Percentiles rank a stretch among this genome's conserved stretches.
Conservation (phyloP, 352 stramenopile species). For the Globisporangium barbulae region DNA sequence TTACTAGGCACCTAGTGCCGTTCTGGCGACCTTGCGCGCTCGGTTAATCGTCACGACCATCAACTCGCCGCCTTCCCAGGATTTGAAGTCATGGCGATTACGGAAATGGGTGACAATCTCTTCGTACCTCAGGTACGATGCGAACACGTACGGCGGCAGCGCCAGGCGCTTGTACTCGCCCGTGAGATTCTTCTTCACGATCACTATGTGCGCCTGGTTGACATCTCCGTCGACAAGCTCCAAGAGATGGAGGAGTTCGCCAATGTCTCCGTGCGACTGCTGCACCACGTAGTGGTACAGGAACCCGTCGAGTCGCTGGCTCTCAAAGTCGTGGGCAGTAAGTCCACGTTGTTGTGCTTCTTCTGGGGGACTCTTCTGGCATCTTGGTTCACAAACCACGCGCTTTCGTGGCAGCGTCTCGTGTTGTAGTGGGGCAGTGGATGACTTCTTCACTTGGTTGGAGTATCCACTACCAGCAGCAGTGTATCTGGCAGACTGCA, state of each 20-base stretch:
- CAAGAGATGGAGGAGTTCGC: not conserved
- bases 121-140: slow-evolving; percentile 2
- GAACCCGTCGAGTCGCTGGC: not conserved
- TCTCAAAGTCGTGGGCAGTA: not conserved
- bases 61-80: not conserved
- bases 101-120: not conserved
- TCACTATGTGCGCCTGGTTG: not conserved
- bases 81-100: not conserved
- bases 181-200: not conserved
- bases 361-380: no score
- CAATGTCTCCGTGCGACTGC: not conserved
- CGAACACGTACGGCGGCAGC: slow-evolving; percentile 4
- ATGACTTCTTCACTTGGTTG: no score
- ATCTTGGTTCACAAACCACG: no score
- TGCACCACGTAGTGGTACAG: slow-evolving; percentile 2
- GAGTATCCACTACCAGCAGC: no score
- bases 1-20: not conserved
- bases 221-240: not conserved
- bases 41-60: not conserved
- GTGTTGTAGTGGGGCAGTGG: no score
- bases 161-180: not conserved
- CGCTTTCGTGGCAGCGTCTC: no score
- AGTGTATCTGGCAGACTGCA: no score
- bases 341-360: no score
- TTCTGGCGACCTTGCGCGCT: not conserved